These are phyloP conservation scores for Besnoitia besnoiti DNA, from an alignment of 169 alveolate species.

Conservation along the genomic window DNA sequence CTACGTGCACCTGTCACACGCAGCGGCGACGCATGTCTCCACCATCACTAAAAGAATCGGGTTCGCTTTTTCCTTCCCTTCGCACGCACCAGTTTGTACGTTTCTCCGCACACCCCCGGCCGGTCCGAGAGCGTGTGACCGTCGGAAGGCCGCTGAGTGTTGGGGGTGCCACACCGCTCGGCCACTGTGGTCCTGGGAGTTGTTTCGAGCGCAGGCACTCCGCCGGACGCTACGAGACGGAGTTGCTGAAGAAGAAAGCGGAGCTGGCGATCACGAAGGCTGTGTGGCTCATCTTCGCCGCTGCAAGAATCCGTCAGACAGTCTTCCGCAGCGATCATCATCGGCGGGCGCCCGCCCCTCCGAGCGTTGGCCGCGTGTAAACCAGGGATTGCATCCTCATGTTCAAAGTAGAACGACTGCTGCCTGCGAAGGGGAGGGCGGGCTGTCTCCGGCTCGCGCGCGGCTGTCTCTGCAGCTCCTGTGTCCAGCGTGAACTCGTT, in stretches of 20 bases:
- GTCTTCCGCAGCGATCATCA: background rate
- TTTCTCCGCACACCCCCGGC: background rate
- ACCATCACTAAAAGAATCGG: background rate
- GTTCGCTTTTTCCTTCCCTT: background rate
- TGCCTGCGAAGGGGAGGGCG: background rate
- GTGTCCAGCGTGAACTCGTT: background rate
- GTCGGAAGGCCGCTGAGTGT: background rate
- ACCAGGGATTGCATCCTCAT: background rate
- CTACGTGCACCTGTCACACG: too few species aligned
- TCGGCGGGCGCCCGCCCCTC: background rate
- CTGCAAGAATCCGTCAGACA: too few species aligned
- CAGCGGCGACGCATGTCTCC: too few species aligned
- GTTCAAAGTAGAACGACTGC: background rate
- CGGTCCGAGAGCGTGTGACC: background rate
- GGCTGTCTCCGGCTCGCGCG: background rate
- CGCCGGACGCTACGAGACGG: background rate
- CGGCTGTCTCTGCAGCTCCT: background rate
- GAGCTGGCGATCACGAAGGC: background rate
- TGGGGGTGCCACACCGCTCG: background rate
- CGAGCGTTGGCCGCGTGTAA: background rate
- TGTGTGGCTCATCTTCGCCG: background rate
- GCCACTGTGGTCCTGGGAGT: background rate
- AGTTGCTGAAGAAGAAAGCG: conserved; percentile 26
- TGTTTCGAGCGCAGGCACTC: background rate
- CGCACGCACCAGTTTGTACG: conserved; percentile 11